phyloP scores from a whole-genome alignment of 2,329 filamentous ascomycete species.

The Trichophyton equinum region DNA sequence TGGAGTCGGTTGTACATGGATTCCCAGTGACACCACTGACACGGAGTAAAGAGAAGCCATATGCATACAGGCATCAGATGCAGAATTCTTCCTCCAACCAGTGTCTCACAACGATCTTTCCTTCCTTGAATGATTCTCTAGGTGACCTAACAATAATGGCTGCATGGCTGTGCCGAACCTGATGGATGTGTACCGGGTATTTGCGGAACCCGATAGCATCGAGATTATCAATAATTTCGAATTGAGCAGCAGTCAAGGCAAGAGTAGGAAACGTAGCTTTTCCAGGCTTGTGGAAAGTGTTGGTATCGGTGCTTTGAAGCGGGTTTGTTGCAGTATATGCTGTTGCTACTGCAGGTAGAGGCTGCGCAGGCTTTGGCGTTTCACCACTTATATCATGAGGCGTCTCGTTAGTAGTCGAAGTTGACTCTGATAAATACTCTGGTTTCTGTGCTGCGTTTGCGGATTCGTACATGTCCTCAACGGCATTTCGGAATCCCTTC shows the following conservation, averaged over 20 bases:
- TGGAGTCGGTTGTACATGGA: background rate
- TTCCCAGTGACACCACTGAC: background rate
- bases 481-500: slow-evolving; percentile 59
- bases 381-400: background rate
- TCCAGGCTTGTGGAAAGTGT: background rate
- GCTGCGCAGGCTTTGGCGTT: background rate
- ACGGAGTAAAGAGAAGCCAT: background rate
- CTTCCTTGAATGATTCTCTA: slow-evolving; percentile 61
- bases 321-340: background rate
- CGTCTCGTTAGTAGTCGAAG: slow-evolving; percentile 17
- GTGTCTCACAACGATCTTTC: slow-evolving; percentile 63
- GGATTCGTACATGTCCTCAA: slow-evolving; percentile 66
- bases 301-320: background rate
- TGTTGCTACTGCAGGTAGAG: background rate
- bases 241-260: slow-evolving; percentile 67
- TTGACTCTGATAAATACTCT: slow-evolving; percentile 55
- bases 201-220: slow-evolving; percentile 51
- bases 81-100: slow-evolving; percentile 65
- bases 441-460: slow-evolving; percentile 56
- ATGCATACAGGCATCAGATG: slow-evolving; percentile 1
- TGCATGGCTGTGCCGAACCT: slow-evolving; percentile 69
- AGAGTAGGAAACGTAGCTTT: slow-evolving; percentile 40
- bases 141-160: slow-evolving; percentile 69
- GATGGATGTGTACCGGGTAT: slow-evolving; percentile 43
- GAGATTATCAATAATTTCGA: slow-evolving; percentile 68